Evolutionary conservation across 331 rosid species (phyloP).

Genomic region (Malus hybrid): DNA sequence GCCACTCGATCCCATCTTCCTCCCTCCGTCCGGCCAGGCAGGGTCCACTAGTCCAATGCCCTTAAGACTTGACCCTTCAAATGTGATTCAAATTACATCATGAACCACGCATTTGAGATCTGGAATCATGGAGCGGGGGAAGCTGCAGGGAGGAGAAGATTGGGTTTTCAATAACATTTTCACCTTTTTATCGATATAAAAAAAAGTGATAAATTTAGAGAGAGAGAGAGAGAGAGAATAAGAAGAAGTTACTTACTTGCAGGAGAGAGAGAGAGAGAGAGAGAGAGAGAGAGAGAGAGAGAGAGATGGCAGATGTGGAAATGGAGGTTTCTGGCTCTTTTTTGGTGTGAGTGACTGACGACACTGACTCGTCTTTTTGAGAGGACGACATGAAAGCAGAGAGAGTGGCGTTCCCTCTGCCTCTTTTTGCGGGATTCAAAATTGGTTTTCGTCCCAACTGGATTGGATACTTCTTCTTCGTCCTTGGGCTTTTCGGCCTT

Average conservation of each 20-base stretch:
- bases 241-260: background rate
- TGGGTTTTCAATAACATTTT: background rate
- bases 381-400: background rate
- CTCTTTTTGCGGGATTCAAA: constrained; percentile 1
- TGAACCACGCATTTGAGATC: constrained; percentile 1
- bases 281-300: background rate
- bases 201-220: background rate
- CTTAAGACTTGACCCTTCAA: background rate
- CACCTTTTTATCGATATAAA: background rate
- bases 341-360: background rate
- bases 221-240: background rate
- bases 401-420: constrained; percentile 2
- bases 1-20: constrained; percentile 70
- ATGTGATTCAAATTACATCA: background rate
- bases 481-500: too few species aligned
- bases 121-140: background rate
- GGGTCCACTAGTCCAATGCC: background rate
- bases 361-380: background rate
- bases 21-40: background rate
- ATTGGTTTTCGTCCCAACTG: background rate
- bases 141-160: background rate
- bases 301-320: background rate
- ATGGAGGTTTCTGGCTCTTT: background rate
- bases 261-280: background rate
- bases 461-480: background rate